Base-by-base conservation (phyloP, 192 early-diverging fungal genomes). In the Borealophlyctis nickersoniae region DNA sequence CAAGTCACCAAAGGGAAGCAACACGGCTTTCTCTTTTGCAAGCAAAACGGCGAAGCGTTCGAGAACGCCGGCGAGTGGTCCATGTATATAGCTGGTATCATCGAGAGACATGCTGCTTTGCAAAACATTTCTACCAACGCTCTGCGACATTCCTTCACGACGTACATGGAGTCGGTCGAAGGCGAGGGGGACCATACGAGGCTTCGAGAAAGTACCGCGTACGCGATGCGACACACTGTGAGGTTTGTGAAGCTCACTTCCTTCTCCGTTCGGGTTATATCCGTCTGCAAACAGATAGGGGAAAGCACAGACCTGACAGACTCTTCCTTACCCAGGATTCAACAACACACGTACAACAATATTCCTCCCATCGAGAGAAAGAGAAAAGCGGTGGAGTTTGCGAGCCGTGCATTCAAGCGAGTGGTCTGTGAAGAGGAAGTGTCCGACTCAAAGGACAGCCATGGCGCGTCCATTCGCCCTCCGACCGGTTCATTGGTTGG, bases 1-100 rank as follows among this genome's bases (percentile, higher is more conserved):
- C 19, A 24, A 3, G 13, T 62, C 30, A 23, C 60, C 27, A 14
- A 49, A 24, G 60, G 22, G 24, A 32, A 62, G 23, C 26, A 26
- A 13, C 60, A 62, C 31, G 60, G 49, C 13, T 62, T 29, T 29
- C 60, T 62, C 23, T 62, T 62, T 49, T 62, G 60, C 60, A 62
- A 62, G 45, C 48, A 14, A 13, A 51, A 32, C 30, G 60, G 60
- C 22, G 49, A 62, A 9, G 19, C 4, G 23, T 62, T 62, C 23
- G 13, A 27, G 14, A 9, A 27, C 11, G 60, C 60, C 3, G n/a
- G 60, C 30, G 60, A 62, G 2, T 62, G 60, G 60, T 48, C 45
- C n/a, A 9, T n/a, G n/a, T 53, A 53, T 53, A 16, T 53, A 7
- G 11, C 52, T 7, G 23, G 52, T 16, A 53, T 53, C 23, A 27